Percentiles rank a stretch among this genome's conserved stretches.
phyloP scores from a whole-genome alignment of 495 filamentous ascomycete species.

The Penicillium herquei region DNA sequence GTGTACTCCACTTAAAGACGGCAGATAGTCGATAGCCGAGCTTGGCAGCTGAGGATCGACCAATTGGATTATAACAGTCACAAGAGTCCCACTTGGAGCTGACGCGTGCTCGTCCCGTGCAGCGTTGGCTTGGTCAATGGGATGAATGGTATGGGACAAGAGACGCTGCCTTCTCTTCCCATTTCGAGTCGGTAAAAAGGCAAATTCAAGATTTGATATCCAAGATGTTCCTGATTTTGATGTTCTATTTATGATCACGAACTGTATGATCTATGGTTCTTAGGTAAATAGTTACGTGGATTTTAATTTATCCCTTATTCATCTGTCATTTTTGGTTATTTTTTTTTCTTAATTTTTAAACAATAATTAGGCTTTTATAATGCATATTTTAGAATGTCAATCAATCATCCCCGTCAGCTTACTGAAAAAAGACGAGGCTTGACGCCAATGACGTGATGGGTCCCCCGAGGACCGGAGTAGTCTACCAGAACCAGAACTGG shows the following conservation, averaged over 20 bases:
- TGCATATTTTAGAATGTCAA: background rate
- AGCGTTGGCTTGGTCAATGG: conserved; percentile 10
- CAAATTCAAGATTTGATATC: background rate
- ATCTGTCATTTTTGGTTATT: too few relatives aligned
- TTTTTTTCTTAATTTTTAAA: background rate
- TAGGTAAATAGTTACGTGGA: background rate
- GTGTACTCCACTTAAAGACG: conserved; percentile 27
- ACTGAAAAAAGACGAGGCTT: background rate
- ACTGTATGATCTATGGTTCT: too few relatives aligned
- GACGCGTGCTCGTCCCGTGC: conserved; percentile 42
- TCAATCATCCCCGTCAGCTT: background rate
- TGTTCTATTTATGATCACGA: background rate
- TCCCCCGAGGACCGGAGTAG: background rate
- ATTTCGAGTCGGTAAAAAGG: background rate
- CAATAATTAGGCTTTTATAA: background rate
- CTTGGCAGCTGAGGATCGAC: conserved; percentile 38
- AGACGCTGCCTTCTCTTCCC: conserved; percentile 3
- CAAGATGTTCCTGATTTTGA: background rate
- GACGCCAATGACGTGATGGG: conserved; percentile 11
- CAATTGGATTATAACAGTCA: conserved; percentile 24
- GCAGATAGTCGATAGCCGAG: conserved; percentile 51
- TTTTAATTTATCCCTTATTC: background rate
- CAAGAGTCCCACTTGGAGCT: conserved; percentile 27
- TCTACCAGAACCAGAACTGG: background rate
- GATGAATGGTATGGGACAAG: conserved; percentile 9